Conservation (phyloP, 2,329 filamentous ascomycete species). For the Purpureocillium lavendulum region DNA sequence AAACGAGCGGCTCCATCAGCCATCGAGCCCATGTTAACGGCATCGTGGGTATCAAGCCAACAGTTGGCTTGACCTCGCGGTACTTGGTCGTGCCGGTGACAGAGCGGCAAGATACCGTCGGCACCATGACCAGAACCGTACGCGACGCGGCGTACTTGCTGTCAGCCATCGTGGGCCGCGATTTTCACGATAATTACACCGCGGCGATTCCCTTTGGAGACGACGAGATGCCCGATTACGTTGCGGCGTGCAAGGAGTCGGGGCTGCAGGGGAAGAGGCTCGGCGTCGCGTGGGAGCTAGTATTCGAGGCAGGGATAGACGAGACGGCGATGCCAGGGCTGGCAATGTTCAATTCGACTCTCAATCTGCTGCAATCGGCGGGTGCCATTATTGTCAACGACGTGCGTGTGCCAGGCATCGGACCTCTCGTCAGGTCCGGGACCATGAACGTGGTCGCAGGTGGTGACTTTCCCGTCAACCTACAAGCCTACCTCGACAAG, state of each 20-base stretch:
- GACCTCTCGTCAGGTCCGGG: slow-evolving; percentile 3
- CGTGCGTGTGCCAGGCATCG: slow-evolving; percentile 13
- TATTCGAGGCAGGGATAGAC: neutral
- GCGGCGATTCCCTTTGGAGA: slow-evolving; percentile 53
- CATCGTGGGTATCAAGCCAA: slow-evolving; percentile 59
- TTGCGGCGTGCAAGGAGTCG: slow-evolving; percentile 44
- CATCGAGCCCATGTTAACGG: slow-evolving; percentile 45
- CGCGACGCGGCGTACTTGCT: slow-evolving; percentile 56
- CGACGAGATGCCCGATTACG: slow-evolving; percentile 49
- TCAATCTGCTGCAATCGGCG: slow-evolving; percentile 41
- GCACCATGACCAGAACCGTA: slow-evolving; percentile 56
- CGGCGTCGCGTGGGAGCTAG: slow-evolving; percentile 52
- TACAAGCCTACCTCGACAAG: slow-evolving; percentile 44
- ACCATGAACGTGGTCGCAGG: slow-evolving; percentile 32
- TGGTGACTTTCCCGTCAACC: slow-evolving; percentile 47
- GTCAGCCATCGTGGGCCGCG: slow-evolving; percentile 53
- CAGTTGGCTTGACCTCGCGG: slow-evolving; percentile 54
- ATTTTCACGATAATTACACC: slow-evolving; percentile 53
- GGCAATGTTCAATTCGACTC: slow-evolving; percentile 38
- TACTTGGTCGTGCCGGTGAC: slow-evolving; percentile 58
- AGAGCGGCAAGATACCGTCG: slow-evolving; percentile 56
- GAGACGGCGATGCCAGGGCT: too few relatives aligned
- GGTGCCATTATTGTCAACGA: slow-evolving; percentile 50
- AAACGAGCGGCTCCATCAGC: slow-evolving; percentile 56
- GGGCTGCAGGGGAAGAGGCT: slow-evolving; percentile 50